Evolutionary conservation across 2,329 filamentous ascomycete genomes (phyloP), one percentile per base, ranked within the genome.

Genomic region (Keithomyces neogunnii): DNA sequence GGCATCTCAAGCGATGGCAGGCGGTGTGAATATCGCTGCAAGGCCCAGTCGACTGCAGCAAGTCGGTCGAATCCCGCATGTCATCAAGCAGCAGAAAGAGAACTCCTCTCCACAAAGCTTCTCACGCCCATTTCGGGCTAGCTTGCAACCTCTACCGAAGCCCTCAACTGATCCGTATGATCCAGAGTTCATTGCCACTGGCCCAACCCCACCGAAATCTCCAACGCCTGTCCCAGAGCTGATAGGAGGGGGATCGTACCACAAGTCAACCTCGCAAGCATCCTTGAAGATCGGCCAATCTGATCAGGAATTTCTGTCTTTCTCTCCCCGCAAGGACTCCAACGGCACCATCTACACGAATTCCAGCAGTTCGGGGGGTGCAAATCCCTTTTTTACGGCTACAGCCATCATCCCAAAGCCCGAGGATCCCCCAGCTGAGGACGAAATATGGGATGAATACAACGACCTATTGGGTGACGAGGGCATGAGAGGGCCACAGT

Each of bases 381-480:
- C 77, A 11, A 71, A 76, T 48, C 82, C 78, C 51, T 82, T 78
- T 56, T 75, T 76, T 10, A 78, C 78, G 5, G 81, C 84, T 3
- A 87, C 83, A 13, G 84, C 87, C 5, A 69, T 89, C 2, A 73
- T 87, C 28, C 86, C 86, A 0, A 70, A 73, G 3, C 74, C 80
- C 1, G 74, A 73, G 44, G 81, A 82, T 3, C 84, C 81, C 0
- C 76, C 85, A 3, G 81, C 73, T 1, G 88, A 95, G 57, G 92
- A 96, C 60, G 92, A 96, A 63, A 79, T 96, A 2, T 97, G 92
- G 92, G 85, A 91, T 48, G 92, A 95, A 67, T 96, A 95, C 63
- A 85, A 97, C 57, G 92, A 96, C 60, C 72, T 96, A 10, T 79
- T 96, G 50, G 87, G 88, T 49, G 84, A 88, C 9, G 76, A 75